Evolutionary conservation across 257 asterid species (phyloP).

Genomic region (Leonotis leonurus): DNA sequence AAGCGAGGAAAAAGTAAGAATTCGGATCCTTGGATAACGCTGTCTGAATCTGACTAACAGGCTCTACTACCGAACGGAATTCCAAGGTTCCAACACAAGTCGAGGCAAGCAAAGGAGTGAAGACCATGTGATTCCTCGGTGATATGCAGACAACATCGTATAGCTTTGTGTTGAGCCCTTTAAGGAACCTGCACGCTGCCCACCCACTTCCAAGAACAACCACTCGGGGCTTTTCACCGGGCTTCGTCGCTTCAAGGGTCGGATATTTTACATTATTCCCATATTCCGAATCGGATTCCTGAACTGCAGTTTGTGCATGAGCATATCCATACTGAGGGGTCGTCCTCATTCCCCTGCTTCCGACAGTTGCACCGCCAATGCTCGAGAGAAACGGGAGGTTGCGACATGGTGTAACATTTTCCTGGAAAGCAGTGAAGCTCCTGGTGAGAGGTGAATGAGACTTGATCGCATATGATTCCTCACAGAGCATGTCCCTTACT

Average conservation of each 20-base stretch:
- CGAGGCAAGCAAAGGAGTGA: conserved; percentile 92
- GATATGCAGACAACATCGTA: conserved; percentile 89
- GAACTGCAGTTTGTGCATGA: conserved; percentile 43
- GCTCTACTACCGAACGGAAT: conserved; percentile 90
- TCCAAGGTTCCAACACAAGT: conserved; percentile 96
- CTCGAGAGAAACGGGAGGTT: conserved; percentile 25
- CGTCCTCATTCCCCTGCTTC: conserved; percentile 50
- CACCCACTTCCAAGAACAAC: conserved; percentile 94
- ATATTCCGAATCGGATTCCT: conserved; percentile 50
- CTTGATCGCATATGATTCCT: conserved; percentile 18
- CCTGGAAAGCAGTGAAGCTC: conserved; percentile 15
- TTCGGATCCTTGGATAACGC: conserved; percentile 85
- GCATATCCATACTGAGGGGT: conserved; percentile 45
- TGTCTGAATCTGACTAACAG: conserved; percentile 76
- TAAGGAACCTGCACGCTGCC: conserved; percentile 95
- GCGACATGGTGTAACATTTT: conserved; percentile 17
- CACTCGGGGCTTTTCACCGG: conserved; percentile 85
- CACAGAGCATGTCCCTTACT: conserved; percentile 16
- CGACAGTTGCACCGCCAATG: conserved; percentile 19
- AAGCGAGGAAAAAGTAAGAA: conserved; percentile 77
- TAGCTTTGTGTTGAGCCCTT: conserved; percentile 61
- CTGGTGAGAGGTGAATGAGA: conserved; percentile 15
- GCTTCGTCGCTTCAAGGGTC: conserved; percentile 75
- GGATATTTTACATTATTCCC: conserved; percentile 56
- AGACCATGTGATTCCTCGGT: conserved; percentile 96